These are phyloP conservation scores for Colletotrichum theobromicola DNA, from an alignment of 2,329 filamentous ascomycete genomes.

Conservation along the genomic window DNA sequence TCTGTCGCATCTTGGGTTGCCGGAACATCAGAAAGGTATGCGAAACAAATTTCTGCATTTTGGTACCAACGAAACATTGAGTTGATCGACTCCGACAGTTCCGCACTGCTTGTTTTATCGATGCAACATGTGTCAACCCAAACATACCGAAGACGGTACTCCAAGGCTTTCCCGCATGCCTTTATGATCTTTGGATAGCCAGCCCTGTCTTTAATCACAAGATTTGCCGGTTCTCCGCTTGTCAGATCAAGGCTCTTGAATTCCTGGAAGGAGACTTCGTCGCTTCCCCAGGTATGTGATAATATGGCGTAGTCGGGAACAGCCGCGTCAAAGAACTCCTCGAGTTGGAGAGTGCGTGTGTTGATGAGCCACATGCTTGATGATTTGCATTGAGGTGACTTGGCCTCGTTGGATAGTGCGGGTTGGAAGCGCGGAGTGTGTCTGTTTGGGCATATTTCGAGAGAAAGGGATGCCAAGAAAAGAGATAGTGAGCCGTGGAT, in stretches of 20 bases:
- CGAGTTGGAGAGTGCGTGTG: neutral
- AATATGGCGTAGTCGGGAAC: neutral
- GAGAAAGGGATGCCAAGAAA: neutral
- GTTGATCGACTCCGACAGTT: neutral
- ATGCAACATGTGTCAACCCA: neutral
- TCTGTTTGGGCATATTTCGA: neutral
- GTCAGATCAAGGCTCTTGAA: neutral
- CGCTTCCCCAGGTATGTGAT: neutral
- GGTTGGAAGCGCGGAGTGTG: neutral
- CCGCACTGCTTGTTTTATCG: neutral
- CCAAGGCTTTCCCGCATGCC: neutral
- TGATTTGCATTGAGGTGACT: accelerated
- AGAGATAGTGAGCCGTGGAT: neutral
- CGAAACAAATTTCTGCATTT: neutral
- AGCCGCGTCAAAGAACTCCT: neutral
- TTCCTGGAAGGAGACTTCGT: neutral
- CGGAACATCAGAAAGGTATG: neutral
- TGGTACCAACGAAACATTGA: neutral
- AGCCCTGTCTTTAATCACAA: neutral
- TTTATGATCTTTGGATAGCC: neutral
- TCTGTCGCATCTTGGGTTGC: neutral
- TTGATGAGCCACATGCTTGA: neutral
- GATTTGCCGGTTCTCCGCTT: neutral
- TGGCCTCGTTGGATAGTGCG: neutral
- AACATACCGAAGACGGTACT: neutral